Evolutionary conservation across 1,284 basidiomycete genomes (phyloP).

Genomic region (Erythrobasidium hasegawianum): DNA sequence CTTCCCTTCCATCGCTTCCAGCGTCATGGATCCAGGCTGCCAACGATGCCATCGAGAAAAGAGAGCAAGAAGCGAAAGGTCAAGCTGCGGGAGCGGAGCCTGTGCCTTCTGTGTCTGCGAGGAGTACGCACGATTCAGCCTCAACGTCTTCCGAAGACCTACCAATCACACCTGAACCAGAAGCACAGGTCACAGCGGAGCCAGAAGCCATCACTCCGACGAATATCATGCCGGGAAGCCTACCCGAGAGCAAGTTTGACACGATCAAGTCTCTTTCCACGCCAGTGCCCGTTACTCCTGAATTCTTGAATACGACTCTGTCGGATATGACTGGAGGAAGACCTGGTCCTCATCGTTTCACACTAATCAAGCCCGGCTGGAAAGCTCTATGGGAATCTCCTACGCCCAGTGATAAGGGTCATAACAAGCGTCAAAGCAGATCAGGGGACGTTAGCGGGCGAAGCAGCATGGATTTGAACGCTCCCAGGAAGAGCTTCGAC

Average conservation of each 20-base stretch:
- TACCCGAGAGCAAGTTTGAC: slow-evolving; percentile 13
- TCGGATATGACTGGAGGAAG: slow-evolving; percentile 11
- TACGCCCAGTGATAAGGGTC: not conserved
- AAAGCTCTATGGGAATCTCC: slow-evolving; percentile 52
- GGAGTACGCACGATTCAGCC: slow-evolving; percentile 5
- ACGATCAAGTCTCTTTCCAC: slow-evolving; percentile 30
- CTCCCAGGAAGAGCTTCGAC: slow-evolving; percentile 42
- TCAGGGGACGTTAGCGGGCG: not conserved
- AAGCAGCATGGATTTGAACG: slow-evolving; percentile 26
- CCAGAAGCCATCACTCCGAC: not conserved
- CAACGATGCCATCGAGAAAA: not conserved
- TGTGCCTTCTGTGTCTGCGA: too few relatives aligned
- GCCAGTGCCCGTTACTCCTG: not conserved
- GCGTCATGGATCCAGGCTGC: slow-evolving; percentile 37
- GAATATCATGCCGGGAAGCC: not conserved
- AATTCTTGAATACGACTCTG: not conserved
- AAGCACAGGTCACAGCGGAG: not conserved
- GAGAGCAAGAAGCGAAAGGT: not conserved
- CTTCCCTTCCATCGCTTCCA: slow-evolving; percentile 37
- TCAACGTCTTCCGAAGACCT: not conserved
- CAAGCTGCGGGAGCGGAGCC: too few relatives aligned
- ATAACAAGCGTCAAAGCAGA: slow-evolving; percentile 10
- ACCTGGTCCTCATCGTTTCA: slow-evolving; percentile 64
- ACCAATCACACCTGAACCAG: not conserved
- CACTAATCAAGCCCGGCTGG: slow-evolving; percentile 69